phyloP scores from a whole-genome alignment of 176 grass and related monocot genomes.

The Carex myosuroides region DNA sequence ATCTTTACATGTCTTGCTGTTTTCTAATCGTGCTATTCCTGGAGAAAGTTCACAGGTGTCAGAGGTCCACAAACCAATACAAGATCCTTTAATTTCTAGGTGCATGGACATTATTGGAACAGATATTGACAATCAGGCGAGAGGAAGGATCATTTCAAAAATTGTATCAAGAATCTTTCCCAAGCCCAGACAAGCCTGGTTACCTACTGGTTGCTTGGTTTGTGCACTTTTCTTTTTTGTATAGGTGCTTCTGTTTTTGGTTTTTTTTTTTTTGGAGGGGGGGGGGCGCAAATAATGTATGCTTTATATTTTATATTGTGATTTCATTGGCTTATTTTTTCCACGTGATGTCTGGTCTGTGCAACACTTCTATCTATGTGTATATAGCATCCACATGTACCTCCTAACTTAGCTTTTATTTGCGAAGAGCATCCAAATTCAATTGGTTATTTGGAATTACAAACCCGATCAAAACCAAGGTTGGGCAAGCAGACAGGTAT shows the following conservation, averaged over 20 bases:
- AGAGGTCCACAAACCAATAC: constrained; percentile 84
- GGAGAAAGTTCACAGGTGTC: constrained; percentile 68
- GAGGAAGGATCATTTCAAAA: constrained; percentile 47
- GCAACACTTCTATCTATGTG: background rate
- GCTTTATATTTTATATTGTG: background rate
- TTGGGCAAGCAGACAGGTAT: background rate
- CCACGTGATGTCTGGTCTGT: background rate
- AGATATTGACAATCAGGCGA: constrained; percentile 40
- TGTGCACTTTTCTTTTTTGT: constrained; percentile 16
- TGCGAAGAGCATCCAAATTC: background rate
- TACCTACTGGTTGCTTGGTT: constrained; percentile 97
- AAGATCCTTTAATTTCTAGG: constrained; percentile 74
- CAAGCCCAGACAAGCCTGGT: constrained; percentile 82
- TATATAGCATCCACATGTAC: background rate
- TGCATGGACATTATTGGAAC: constrained; percentile 57
- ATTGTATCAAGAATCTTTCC: constrained; percentile 74
- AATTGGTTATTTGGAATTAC: background rate
- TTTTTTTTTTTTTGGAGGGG: background rate
- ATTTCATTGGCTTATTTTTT: background rate
- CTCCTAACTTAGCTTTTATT: background rate
- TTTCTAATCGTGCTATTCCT: constrained; percentile 29
- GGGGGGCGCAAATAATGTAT: background rate
- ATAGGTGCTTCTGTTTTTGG: background rate
- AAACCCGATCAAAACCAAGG: background rate
- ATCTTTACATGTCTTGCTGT: constrained; percentile 9